Evolutionary conservation across 345 rosid genomes (phyloP).

Genomic region (Ricinus communis): DNA sequence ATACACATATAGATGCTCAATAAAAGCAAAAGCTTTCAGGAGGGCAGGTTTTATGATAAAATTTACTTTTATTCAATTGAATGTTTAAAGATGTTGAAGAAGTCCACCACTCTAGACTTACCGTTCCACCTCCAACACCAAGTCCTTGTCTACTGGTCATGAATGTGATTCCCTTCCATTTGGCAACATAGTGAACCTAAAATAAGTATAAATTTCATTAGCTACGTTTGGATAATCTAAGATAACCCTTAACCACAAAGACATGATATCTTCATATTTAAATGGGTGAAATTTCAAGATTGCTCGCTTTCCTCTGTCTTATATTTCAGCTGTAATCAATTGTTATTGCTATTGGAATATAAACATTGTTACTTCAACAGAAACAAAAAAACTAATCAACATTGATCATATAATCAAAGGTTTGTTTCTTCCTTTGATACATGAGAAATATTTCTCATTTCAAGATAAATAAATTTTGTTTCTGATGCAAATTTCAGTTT

Average conservation of each 20-base stretch:
- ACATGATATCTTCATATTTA: neutral
- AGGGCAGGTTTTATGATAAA: neutral
- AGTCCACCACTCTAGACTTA: slow-evolving; percentile 29
- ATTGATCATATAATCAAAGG: neutral
- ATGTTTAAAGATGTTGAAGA: neutral
- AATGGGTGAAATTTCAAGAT: neutral
- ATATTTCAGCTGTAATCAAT: neutral
- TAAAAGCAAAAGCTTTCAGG: neutral
- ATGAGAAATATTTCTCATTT: neutral
- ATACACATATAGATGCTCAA: neutral
- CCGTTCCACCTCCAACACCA: slow-evolving; percentile 98
- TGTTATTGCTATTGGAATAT: neutral
- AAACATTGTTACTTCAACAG: neutral
- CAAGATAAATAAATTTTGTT: neutral
- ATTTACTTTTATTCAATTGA: neutral
- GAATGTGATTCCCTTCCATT: slow-evolving; percentile 92
- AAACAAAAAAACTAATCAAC: neutral
- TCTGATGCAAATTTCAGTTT: neutral
- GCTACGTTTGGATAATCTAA: neutral
- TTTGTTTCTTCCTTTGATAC: neutral
- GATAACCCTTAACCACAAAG: slow-evolving; percentile 6
- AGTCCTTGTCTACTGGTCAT: slow-evolving; percentile 98
- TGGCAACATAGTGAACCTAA: slow-evolving; percentile 95
- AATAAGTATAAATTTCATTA: slow-evolving; percentile 11
- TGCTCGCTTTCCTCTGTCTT: neutral